Base-by-base conservation (phyloP, 495 filamentous ascomycete genomes). In the Xylaria palmicola region DNA sequence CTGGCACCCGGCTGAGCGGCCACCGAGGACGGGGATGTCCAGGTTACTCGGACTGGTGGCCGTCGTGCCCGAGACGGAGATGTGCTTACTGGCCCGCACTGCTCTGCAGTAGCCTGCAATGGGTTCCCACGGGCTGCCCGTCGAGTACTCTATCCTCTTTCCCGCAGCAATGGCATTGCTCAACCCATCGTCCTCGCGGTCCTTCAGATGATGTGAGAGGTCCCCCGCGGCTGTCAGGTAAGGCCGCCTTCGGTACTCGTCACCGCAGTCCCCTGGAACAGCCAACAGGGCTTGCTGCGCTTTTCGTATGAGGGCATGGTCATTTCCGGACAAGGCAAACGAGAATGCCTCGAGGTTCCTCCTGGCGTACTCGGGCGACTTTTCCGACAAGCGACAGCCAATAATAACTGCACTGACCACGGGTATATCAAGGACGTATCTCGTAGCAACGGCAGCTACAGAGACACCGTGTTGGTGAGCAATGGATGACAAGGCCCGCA, bases 261-360 rank as follows among this genome's bases (percentile, higher is more conserved):
- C 71, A 56, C 74, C 74, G 54, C 74, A 76, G 51, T 76, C 74
- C 19, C 74, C 74, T 26, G 64, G 64, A 52, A 76, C 63, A 30
- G 55, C 64, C 13, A 53, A 24, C 24, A 75, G 57, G n/a, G 68
- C 62, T 12, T 32, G 39, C 55, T 69, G 67, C 17, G 64, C 64
- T 29, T 47, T 20, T 15, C 3, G 34, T 40, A 76, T 72, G 6
- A 36, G 26, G 15, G 44, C 59, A 29, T 65, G 47, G 37, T 76
- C 73, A 5, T 63, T 62, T 19, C 62, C 41, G 58, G 71, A 66
- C 26, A 76, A 48, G 29, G 9, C 54, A 52, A 71, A 72, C 2
- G 65, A 65, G 34, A 76, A 72, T 13, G 63, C 70, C 24, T 63
- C 64, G 19, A 72, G 62, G 51, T 72, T 75, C 27, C 70, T 67